Conservation (phyloP, 139 green algal species). For the Chara braunii region DNA sequence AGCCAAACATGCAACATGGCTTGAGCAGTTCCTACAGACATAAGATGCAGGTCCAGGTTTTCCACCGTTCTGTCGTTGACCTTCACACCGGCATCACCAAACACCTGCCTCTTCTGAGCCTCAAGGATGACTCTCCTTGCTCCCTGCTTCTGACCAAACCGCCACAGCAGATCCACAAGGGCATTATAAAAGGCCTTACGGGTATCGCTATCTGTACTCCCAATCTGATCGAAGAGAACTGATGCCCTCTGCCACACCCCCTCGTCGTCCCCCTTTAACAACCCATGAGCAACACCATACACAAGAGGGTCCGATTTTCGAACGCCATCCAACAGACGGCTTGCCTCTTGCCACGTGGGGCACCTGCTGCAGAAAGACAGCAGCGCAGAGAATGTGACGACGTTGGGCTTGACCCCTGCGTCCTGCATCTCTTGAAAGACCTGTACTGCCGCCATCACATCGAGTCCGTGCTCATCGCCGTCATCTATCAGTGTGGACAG, state of each 20-base stretch:
- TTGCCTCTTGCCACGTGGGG: conserved; percentile 7
- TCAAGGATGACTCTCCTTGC: conserved; percentile 1
- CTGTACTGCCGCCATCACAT: conserved; percentile 3
- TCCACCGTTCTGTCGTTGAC: background rate
- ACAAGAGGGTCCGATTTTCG: conserved; percentile 1
- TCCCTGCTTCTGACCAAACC: conserved; percentile 23
- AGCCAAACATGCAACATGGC: conserved; percentile 34
- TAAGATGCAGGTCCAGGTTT: conserved; percentile 33
- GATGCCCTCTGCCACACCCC: background rate
- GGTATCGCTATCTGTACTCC: background rate
- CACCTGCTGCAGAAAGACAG: conserved; percentile 6
- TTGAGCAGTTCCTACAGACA: conserved; percentile 27
- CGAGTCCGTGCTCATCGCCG: no score
- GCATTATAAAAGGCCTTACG: conserved; percentile 32
- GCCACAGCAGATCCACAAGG: conserved; percentile 29
- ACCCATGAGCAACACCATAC: conserved; percentile 15
- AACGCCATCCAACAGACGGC: conserved; percentile 6
- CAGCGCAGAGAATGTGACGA: conserved; percentile 38
- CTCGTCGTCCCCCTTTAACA: conserved; percentile 3
- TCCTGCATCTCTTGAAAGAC: conserved; percentile 34
- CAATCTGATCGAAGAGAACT: conserved; percentile 10
- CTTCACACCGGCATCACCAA: background rate
- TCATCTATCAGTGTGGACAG: no score
- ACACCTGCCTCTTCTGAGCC: background rate
- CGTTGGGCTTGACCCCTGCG: conserved; percentile 33